phyloP scores from a whole-genome alignment of 192 early-diverging fungal genomes.

The Lobosporangium transversale region DNA sequence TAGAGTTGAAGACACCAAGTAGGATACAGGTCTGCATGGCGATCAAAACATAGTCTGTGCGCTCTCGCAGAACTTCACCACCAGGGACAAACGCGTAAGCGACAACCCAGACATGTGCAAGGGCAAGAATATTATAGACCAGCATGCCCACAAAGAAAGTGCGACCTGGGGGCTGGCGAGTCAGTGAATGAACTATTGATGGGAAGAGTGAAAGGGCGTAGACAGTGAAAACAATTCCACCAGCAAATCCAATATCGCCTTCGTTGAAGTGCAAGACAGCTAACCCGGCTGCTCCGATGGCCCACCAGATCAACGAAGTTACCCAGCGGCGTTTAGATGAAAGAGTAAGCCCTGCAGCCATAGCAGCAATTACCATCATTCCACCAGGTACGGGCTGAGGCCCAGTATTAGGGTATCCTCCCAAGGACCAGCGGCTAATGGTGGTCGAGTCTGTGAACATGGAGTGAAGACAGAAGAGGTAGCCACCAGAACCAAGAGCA shows the following conservation, averaged over 20 bases:
- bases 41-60: conserved; percentile 73
- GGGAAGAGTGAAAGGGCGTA: conserved; percentile 71
- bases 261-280: conserved; percentile 65
- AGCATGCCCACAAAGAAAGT: conserved; percentile 70
- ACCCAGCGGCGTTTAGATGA: conserved; percentile 59
- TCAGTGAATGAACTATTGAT: conserved; percentile 63
- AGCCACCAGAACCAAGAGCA: conserved; percentile 69
- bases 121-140: conserved; percentile 75
- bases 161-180: conserved; percentile 69
- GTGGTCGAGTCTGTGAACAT: conserved; percentile 81
- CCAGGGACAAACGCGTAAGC: conserved; percentile 88
- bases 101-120: conserved; percentile 83
- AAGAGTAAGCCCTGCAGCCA: conserved; percentile 65
- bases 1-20: conserved; percentile 62
- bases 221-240: conserved; percentile 69
- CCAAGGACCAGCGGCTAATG: conserved; percentile 77
- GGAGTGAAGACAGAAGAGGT: conserved; percentile 79
- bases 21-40: conserved; percentile 70
- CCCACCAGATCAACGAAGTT: conserved; percentile 67
- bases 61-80: conserved; percentile 77
- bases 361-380: conserved; percentile 65
- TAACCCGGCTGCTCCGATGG: conserved; percentile 61
- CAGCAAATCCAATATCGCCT: conserved; percentile 71
- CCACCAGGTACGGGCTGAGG: conserved; percentile 81
- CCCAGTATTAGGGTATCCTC: conserved; percentile 79